Percentiles rank a stretch among this genome's conserved stretches.
Evolutionary conservation across 2,329 filamentous ascomycete species (phyloP).

Genomic region (Trichoderma koningiopsis): DNA sequence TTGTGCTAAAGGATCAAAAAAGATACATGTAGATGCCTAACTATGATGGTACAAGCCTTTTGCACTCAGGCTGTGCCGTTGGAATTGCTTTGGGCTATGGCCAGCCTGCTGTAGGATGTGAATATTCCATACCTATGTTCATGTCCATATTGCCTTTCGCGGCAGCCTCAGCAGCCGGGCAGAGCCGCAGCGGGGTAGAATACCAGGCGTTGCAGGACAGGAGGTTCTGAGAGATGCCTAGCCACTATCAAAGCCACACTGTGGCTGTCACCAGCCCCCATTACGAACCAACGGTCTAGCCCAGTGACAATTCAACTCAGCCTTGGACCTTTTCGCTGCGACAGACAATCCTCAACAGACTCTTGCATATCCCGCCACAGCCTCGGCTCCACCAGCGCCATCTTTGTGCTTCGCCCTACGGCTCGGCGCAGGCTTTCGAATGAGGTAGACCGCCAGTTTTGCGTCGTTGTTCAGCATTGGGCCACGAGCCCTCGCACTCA

Average conservation of each 20-base stretch:
- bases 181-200: constrained; percentile 21
- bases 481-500: constrained; percentile 3
- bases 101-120: background rate
- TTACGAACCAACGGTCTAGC: background rate
- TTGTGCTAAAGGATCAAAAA: background rate
- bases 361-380: background rate
- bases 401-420: background rate
- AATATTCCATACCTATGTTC: too few relatives aligned
- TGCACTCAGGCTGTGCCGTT: background rate
- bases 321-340: background rate
- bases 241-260: constrained; percentile 12
- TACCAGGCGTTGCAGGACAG: background rate
- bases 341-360: background rate
- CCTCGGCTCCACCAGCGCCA: constrained; percentile 4
- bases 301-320: constrained; percentile 8
- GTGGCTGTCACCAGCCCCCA: constrained; percentile 18
- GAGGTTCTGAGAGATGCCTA: background rate
- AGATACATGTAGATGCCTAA: background rate
- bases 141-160: background rate
- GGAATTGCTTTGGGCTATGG: background rate
- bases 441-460: constrained; percentile 1
- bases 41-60: background rate
- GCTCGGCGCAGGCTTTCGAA: background rate
- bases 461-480: constrained; percentile 3
- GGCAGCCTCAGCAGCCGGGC: background rate